Percentiles rank a stretch among this genome's conserved stretches.
Conservation (phyloP, 257 asterid genomes). For the Fraxinus anomala region DNA sequence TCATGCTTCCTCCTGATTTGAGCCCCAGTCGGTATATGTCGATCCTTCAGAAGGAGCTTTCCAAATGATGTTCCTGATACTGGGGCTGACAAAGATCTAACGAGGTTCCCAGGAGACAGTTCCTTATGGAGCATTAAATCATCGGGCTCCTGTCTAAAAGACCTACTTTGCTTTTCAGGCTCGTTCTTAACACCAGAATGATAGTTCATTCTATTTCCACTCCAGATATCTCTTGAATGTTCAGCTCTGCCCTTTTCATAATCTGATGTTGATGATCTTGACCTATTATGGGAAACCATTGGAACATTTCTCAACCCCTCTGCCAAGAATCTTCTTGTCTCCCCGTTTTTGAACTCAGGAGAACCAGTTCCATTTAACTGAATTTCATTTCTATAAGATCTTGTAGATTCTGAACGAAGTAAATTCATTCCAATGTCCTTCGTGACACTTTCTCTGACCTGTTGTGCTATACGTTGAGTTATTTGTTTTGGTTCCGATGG, state of each 20-base stretch:
- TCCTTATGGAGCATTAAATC: conserved; percentile 48
- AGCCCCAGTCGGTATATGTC: conserved; percentile 70
- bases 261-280: conserved; percentile 43
- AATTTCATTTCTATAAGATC: conserved; percentile 69
- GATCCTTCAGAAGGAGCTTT: conserved; percentile 88
- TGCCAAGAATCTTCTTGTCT: conserved; percentile 72
- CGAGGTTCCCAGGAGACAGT: conserved; percentile 69
- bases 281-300: conserved; percentile 41
- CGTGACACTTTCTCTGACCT: conserved; percentile 74
- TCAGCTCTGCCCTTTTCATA: conserved; percentile 37
- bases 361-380: conserved; percentile 56
- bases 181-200: conserved; percentile 37
- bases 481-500: conserved; percentile 75
- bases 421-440: conserved; percentile 61
- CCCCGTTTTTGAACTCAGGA: conserved; percentile 67
- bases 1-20: conserved; percentile 83
- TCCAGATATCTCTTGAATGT: conserved; percentile 38
- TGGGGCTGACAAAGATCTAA: conserved; percentile 93
- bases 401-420: conserved; percentile 80
- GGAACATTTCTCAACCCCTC: conserved; percentile 76
- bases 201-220: conserved; percentile 33
- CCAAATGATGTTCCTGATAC: conserved; percentile 82
- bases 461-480: conserved; percentile 75
- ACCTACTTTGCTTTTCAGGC: conserved; percentile 51
- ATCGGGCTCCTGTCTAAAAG: conserved; percentile 60